Percentiles rank a stretch among this genome's conserved stretches.
phyloP scores from a whole-genome alignment of 2,329 filamentous ascomycete genomes.

The Clonostachys byssicola region DNA sequence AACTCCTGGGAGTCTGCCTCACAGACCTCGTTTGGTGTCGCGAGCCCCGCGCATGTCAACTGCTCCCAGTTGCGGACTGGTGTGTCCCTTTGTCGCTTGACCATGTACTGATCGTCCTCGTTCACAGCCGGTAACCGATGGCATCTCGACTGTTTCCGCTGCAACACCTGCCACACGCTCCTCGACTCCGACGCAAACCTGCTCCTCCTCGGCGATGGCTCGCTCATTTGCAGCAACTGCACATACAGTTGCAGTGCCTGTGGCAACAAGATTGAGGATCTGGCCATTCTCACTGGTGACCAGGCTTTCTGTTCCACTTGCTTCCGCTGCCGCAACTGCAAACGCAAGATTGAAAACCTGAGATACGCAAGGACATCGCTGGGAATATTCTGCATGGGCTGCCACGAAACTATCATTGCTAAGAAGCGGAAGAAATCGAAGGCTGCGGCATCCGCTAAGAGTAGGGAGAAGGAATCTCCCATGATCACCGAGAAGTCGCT shows the following conservation, averaged over 20 bases:
- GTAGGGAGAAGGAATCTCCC: slow-evolving; percentile 57
- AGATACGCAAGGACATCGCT: slow-evolving; percentile 96
- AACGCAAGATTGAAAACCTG: slow-evolving; percentile 96
- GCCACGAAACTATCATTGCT: slow-evolving; percentile 95
- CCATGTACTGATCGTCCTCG: slow-evolving; percentile 15
- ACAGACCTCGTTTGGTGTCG: no score
- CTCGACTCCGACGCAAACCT: slow-evolving; percentile 98
- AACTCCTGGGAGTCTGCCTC: no score
- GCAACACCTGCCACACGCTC: slow-evolving; percentile 90
- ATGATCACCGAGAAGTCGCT: slow-evolving; percentile 87
- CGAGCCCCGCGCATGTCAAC: no score
- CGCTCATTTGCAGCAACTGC: slow-evolving; percentile 98
- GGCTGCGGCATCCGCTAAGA: slow-evolving; percentile 55
- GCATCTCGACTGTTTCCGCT: slow-evolving; percentile 99
- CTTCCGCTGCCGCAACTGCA: slow-evolving; percentile 97
- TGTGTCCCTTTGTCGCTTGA: background rate
- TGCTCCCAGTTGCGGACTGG: no score
- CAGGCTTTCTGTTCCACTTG: slow-evolving; percentile 97
- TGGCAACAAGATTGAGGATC: slow-evolving; percentile 94
- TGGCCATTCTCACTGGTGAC: slow-evolving; percentile 95
- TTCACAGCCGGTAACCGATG: slow-evolving; percentile 82
- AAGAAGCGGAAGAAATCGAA: slow-evolving; percentile 83
- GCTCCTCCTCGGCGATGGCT: slow-evolving; percentile 93
- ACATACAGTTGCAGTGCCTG: slow-evolving; percentile 98
- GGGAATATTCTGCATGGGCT: slow-evolving; percentile 99